These are phyloP conservation scores for Salvia sclarea DNA, from an alignment of 305 asterid species.

Conservation along the genomic window DNA sequence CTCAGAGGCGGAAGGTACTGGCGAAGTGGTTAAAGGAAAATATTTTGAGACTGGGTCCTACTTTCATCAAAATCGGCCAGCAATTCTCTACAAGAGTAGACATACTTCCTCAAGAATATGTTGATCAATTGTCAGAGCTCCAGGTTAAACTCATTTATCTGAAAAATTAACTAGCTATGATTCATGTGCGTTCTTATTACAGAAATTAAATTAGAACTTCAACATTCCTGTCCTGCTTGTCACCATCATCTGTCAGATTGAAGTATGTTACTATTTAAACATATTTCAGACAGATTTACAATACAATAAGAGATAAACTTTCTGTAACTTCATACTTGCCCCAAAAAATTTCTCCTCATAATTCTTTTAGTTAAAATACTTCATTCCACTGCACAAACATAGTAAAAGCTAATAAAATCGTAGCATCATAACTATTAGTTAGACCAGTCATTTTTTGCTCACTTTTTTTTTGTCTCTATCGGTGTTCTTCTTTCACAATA, in stretches of 20 bases:
- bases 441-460: not conserved
- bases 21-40: slow-evolving; percentile 94
- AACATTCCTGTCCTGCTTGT: not conserved
- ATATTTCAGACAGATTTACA: not conserved
- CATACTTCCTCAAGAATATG: slow-evolving; percentile 96
- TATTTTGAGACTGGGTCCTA: slow-evolving; percentile 93
- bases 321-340: not conserved
- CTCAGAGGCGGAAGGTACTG: slow-evolving; percentile 66
- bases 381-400: not conserved
- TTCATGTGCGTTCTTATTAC: not conserved
- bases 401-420: not conserved
- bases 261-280: not conserved
- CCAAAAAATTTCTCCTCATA: not conserved
- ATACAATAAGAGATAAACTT: not conserved
- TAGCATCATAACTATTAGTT: not conserved
- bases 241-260: not conserved
- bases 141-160: too few relatives aligned
- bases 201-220: not conserved
- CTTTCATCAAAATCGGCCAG: slow-evolving; percentile 97
- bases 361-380: not conserved
- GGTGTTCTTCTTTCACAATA: not conserved
- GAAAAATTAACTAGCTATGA: too few relatives aligned
- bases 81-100: slow-evolving; percentile 97
- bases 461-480: not conserved
- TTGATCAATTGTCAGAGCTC: slow-evolving; percentile 96